Evolutionary conservation across 495 filamentous ascomycete genomes (phyloP), one percentile per base, ranked within the genome.

Genomic region (Hyaloscypha finlandica): DNA sequence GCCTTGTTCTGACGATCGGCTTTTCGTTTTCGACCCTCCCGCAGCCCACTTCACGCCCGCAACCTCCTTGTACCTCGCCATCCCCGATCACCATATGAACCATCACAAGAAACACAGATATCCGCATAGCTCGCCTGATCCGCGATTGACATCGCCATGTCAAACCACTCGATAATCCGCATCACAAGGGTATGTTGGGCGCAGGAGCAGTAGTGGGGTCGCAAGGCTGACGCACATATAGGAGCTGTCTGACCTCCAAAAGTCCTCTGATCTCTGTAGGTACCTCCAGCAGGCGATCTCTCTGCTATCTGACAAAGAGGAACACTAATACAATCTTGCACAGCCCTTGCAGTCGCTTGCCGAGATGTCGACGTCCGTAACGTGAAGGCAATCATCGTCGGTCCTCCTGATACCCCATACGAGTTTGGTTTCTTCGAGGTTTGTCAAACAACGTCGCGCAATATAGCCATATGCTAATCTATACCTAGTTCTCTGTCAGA

Each of bases 351-450:
- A 20, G 92, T 97, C 64, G 88, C 88, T 45, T 97, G 90, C 73
- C 82, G 89, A 39, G 95, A 98, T 74, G 85, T 85, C 64, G 92
- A 99, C 77, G 89, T 97, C 58, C 89, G 93, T 37, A 89, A 94
- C 67, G 90, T 99, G 52, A 89, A 86, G 70, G 96, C 94, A 39
- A 77, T 98, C 58, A 92, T 99, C 67, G 86, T 99, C 62, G 95
- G 95, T 0, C 94, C 96, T 8, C 93, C 95, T 58, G 94, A 94
- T 62, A 96, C 95, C 0, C 94, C 95, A 0, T 99, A 99, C 76
- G 93, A 97, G 71, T 96, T 96, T 73, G 95, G 94, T 4, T 97
- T 97, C 82, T 99, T 97, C 73, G 92, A 97, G 86, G 92, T 94
- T 57, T 53, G 82, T 77, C 52, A 20, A 35, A 51, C 1, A 25